Evolutionary conservation across 306 rosid species (phyloP), one percentile per base, ranked within the genome.

Genomic region (Carpinus fangiana): DNA sequence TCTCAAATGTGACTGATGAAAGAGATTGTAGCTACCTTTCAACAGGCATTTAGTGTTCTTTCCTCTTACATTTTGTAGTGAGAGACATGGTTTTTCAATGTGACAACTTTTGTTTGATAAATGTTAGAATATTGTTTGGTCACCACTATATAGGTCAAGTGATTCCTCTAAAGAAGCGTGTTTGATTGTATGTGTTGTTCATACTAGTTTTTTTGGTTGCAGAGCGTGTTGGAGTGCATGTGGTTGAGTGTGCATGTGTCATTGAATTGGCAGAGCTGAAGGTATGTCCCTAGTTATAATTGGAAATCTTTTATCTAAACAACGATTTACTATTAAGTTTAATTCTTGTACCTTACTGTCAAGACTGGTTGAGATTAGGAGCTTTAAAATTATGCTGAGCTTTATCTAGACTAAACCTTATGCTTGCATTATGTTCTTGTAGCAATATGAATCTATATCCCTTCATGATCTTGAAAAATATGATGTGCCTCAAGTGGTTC

Each of bases 211-310:
- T 61, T 56, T 53, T 79, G 45, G 56, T 87, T 82, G 84, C 90
- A 96, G 98, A 96, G 80, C 97, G 98, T 45, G 96, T 93, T 72
- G 96, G 86, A 28, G 98, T 88, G 60, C 21, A 83, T 14, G 97
- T 96, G 80, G 90, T 91, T 67, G 99, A 96, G 84, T 93, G 97
- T 48, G 99, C 99, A 74, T 96, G 98, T 59, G 96, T 96, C 46
- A 91, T 96, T 60, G 99, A 90, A 82, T 84, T 96, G 79, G 88
- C 95, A 0, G 99, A 86, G 84, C 85, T 96, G 45, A 90, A 91
- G 98, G 99, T 96, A 87, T 59, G 75, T 2, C 84, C 59, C 52
- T 14, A 2, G 13, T 60, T 65, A 28, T 51, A 68, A 60, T 68
- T n/a, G 41, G 38, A 65, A 45, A 73, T 53, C 59, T 28, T 59